Evolutionary conservation across 2,329 filamentous ascomycete species (phyloP), one percentile per base, ranked within the genome.

Genomic region (Alternaria burnsii): DNA sequence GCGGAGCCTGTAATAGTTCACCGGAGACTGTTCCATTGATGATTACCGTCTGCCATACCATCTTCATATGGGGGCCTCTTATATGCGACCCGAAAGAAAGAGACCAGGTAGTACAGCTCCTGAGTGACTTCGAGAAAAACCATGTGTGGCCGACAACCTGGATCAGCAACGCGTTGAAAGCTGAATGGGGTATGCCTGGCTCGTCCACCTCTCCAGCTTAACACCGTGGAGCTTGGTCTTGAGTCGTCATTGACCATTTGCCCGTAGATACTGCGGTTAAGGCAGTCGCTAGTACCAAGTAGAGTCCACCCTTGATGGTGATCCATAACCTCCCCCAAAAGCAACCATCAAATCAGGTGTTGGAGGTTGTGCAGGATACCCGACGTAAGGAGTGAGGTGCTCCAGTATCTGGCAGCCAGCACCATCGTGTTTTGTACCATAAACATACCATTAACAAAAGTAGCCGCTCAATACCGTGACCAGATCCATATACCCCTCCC

Each of bases 81-180:
- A 60, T 75, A 12, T 51, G 57, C 16, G 59, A 66, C 18, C 11
- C 36, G 16, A 46, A n/a, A 30, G 72, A 76, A 55, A 61, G 66
- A 34, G 44, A 65, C 3, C 66, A 71, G 28, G 62, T 76, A 12
- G 22, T 74, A 6, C 55, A 65, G 14, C 64, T 76, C 12, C 61
- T 76, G 11, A 43, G 58, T 6, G 43, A 66, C 3, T 67, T 76
- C 20, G 73, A 76, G 52, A 62, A 34, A 4, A 59, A 50, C 20
- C 66, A 76, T 14, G 57, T 68, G 3, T 76, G 74, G 74, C 74
- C 74, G 8, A 76, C 73, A 9, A 61, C 65, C 7, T 76, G 74
- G 74, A 75, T 76, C 28, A 63, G 70, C 38, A 71, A 67, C 22
- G 69, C 68, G 20, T 56, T 76, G 16, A 73, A 63, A 43, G 20